A percentile compares a stretch with the other conserved stretches of the same genome.
These are phyloP conservation scores for Quercus berberidifolia DNA, from an alignment of 306 rosid genomes.

Conservation along the genomic window DNA sequence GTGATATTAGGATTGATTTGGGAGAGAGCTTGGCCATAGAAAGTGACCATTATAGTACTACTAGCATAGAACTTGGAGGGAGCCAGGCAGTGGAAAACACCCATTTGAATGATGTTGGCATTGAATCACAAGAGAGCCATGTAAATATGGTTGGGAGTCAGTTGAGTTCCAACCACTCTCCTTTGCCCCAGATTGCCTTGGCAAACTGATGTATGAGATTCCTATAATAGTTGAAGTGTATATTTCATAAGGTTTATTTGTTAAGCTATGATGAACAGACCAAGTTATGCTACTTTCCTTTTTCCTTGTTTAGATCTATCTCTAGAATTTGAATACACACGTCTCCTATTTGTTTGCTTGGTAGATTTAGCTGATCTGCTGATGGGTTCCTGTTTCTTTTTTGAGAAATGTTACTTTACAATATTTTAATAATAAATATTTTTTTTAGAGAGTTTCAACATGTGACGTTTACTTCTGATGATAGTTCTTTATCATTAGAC, in stretches of 20 bases:
- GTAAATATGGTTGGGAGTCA: background rate
- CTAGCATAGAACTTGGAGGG: conserved; percentile 14
- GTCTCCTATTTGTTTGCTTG: background rate
- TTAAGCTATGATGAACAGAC: background rate
- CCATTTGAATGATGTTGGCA: background rate
- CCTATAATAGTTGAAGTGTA: background rate
- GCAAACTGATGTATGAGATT: background rate
- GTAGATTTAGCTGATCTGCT: background rate
- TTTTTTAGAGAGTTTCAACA: too few relatives aligned
- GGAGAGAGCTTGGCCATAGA: conserved; percentile 16
- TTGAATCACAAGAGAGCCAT: conserved; percentile 18
- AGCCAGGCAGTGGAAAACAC: conserved; percentile 5
- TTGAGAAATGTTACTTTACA: too few relatives aligned
- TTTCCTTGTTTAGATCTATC: background rate
- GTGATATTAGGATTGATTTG: background rate
- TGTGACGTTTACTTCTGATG: rapidly evolving
- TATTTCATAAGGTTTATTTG: background rate
- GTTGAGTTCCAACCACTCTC: background rate
- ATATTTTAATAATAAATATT: too few relatives aligned
- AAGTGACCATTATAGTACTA: conserved; percentile 7
- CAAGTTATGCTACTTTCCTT: background rate
- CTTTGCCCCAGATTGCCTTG: background rate
- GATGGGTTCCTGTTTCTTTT: background rate
- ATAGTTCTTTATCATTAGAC: too few relatives aligned
- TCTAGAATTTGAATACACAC: background rate